Evolutionary conservation across 345 rosid genomes (phyloP), one percentile per base, ranked within the genome.

Genomic region (Lumnitzera racemosa): DNA sequence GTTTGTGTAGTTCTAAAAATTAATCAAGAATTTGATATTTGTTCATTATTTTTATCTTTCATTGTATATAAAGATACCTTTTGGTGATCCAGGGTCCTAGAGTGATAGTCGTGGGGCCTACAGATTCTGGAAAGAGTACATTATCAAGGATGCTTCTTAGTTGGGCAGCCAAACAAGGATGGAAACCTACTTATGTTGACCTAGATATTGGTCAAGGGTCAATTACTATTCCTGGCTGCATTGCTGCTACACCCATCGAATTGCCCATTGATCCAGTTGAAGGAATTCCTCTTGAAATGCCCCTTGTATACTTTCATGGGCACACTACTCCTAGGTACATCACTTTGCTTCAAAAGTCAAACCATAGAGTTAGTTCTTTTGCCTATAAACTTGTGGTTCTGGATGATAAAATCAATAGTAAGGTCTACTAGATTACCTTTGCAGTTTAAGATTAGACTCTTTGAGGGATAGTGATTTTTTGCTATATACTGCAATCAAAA

Each of bases 181-280:
- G 86, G 87, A 84, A 87, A 70, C 96, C 91, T 68, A 87, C 88
- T 24, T 92, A 69, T 77, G 90, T 89, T 41, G 96, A 85, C 77
- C 79, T 89, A 77, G 97, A 94, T 77, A 75, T 92, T 62, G 97
- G 97, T 52, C 97, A 90, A 84, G 99, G 99, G 55, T 74, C 89
- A 16, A 87, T 94, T 63, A 87, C 97, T 16, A 65, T 72, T 59
- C 97, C 99, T 7, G 97, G 96, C 63, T 68, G 81, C 69, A 85
- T 92, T 67, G 96, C 96, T 13, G 97, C 96, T 61, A 83, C 97
- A 3, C 96, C 99, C 46, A 81, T 94, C 43, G 91, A 94, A 75
- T 61, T 94, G 87, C 96, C 97, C 24, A 78, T 94, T 63, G 96
- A 94, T 75, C 90, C 91, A 4, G 96, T 86, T 70, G 95, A 90